Conservation (phyloP, 2,329 filamentous ascomycete genomes). For the Diplodia seriata region DNA sequence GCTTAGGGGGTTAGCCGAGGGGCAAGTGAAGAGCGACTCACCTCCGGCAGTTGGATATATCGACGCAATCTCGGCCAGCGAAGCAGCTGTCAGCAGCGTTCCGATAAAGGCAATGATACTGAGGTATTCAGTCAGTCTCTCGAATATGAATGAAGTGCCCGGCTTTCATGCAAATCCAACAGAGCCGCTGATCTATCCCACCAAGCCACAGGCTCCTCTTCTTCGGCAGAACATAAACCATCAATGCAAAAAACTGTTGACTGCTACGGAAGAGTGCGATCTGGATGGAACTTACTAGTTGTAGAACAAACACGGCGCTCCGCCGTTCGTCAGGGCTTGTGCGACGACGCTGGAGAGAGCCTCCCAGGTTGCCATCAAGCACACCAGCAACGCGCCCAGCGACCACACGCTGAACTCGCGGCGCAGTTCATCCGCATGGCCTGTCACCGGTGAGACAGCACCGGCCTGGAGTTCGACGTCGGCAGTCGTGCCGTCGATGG, state of each 20-base stretch:
- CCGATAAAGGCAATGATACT: slow-evolving; percentile 51
- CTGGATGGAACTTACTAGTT: slow-evolving; percentile 32
- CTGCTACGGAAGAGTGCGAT: not conserved
- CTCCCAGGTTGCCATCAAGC: slow-evolving; percentile 62
- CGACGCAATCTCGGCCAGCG: slow-evolving; percentile 73
- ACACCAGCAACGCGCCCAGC: slow-evolving; percentile 54
- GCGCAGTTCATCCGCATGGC: slow-evolving; percentile 40
- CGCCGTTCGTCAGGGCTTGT: slow-evolving; percentile 54
- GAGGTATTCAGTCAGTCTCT: not conserved
- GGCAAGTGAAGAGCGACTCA: slow-evolving; percentile 62
- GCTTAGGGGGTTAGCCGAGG: slow-evolving; percentile 39
- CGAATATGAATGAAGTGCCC: not conserved
- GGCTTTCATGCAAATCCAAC: not conserved
- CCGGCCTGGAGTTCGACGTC: slow-evolving; percentile 19
- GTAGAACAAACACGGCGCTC: slow-evolving; percentile 58
- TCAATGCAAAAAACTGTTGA: not conserved
- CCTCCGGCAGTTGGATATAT: slow-evolving; percentile 73
- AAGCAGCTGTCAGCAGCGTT: slow-evolving; percentile 72
- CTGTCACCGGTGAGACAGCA: slow-evolving; percentile 1
- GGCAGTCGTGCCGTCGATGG: not conserved
- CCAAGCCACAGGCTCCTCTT: not conserved
- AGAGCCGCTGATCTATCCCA: not conserved
- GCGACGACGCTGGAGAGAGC: slow-evolving; percentile 57
- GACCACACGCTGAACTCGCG: slow-evolving; percentile 55
- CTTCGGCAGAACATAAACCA: slow-evolving; percentile 37